phyloP scores from a whole-genome alignment of 164 flowering plant genomes.

The Pachysandra terminalis region DNA sequence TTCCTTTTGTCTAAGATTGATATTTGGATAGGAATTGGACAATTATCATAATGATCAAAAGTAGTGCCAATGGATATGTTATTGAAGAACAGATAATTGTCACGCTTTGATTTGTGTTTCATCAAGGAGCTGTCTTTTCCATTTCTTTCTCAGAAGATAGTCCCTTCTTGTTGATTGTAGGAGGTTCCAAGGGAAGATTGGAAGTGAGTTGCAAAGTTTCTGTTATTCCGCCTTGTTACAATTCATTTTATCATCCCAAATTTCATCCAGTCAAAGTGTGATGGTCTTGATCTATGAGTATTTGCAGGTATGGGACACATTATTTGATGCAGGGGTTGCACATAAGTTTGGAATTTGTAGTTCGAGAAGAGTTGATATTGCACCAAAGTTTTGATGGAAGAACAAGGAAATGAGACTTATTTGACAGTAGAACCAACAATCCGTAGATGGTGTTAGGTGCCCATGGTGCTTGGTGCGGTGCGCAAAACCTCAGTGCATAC shows the following conservation, averaged over 20 bases:
- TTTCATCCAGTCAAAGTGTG: neutral
- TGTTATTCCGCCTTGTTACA: neutral
- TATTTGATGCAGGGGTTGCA: constrained; percentile 46
- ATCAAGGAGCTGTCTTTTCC: constrained; percentile 79
- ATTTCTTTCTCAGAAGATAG: constrained; percentile 69
- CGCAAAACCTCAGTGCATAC: no score
- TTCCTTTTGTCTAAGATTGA: no score
- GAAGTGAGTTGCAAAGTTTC: constrained; percentile 44
- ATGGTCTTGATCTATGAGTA: neutral
- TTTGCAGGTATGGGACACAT: constrained; percentile 64
- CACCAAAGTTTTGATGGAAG: constrained; percentile 3
- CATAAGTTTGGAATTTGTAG: constrained; percentile 39
- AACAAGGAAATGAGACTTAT: neutral
- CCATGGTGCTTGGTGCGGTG: no score
- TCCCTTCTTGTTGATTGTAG: constrained; percentile 76
- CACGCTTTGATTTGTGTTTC: neutral
- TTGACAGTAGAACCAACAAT: no score
- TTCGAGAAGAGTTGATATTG: constrained; percentile 6
- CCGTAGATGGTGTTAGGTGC: no score
- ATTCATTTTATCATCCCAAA: neutral
- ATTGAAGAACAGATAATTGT: neutral
- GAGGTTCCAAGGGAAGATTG: constrained; percentile 79
- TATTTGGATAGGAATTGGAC: no score
- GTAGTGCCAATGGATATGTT: neutral
- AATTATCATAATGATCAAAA: no score